phyloP scores from a whole-genome alignment of 352 stramenopile species.

The Phytopythium boreale region DNA sequence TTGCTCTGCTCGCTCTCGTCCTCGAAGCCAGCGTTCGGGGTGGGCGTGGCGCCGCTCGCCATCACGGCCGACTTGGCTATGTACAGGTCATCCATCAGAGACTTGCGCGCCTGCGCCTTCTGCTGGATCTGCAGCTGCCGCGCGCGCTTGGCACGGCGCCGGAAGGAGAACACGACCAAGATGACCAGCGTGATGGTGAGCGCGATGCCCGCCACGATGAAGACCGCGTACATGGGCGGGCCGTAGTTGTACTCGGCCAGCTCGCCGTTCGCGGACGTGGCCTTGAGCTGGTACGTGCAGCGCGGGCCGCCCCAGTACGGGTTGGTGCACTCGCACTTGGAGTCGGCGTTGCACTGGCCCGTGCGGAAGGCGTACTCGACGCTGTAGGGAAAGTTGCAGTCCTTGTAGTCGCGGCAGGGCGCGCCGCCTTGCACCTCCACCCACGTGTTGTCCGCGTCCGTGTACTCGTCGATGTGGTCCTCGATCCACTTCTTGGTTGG shows the following conservation, averaged over 20 bases:
- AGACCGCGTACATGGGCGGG: slow-evolving; percentile 23
- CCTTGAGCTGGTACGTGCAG: slow-evolving; percentile 50
- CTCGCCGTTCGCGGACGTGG: slow-evolving; percentile 26
- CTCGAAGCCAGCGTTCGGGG: slow-evolving; percentile 16
- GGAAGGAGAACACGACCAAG: slow-evolving; percentile 36
- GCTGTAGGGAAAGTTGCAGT: slow-evolving; percentile 57
- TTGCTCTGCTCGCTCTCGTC: slow-evolving; percentile 24
- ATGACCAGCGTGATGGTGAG: slow-evolving; percentile 38
- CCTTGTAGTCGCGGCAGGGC: slow-evolving; percentile 40
- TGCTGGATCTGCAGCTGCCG: slow-evolving; percentile 28
- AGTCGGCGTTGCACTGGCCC: slow-evolving; percentile 41
- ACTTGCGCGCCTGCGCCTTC: slow-evolving; percentile 34
- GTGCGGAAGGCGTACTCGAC: slow-evolving; percentile 46
- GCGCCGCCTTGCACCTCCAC: slow-evolving; percentile 55
- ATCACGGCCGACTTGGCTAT: slow-evolving; percentile 14
- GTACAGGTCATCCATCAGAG: slow-evolving; percentile 20
- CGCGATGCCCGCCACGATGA: slow-evolving; percentile 19
- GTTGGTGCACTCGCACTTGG: slow-evolving; percentile 51
- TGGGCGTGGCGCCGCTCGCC: slow-evolving; percentile 9
- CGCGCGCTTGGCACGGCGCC: slow-evolving; percentile 25
- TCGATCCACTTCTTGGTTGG: slow-evolving; percentile 72
- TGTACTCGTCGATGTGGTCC: slow-evolving; percentile 56
- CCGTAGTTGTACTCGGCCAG: slow-evolving; percentile 25
- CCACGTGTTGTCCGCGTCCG: slow-evolving; percentile 48
- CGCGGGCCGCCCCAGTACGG: slow-evolving; percentile 61